Evolutionary conservation across 345 rosid species (phyloP), one percentile per base, ranked within the genome.

Genomic region (Hirschfeldia incana): DNA sequence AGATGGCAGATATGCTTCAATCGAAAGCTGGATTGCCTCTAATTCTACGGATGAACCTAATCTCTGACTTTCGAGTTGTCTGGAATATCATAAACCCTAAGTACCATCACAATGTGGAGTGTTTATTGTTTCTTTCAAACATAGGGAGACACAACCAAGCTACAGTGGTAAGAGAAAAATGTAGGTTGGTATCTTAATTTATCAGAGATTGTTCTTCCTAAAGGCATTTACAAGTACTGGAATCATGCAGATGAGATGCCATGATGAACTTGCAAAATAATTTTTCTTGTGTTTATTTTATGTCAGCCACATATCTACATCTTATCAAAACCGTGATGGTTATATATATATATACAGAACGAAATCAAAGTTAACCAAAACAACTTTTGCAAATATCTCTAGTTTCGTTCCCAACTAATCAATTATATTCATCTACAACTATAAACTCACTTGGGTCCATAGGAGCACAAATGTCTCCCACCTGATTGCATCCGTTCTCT

Each of bases 1-100:
- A 70, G 76, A 92, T 92, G 97, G 76, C 86, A 49, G 97, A 92
- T 83, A 66, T 94, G 89, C 82, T 92, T 27, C 89, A 86, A 12
- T 90, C 95, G 0, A 85, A 85, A n/a, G 82, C 42, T 69, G 97
- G 97, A 5, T 65, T 92, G 86, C 89, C 98, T 1, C 32, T 94
- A 9, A 64, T 74, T 26, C 69, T 94, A 60, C 81, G 86, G 0
- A 32, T 86, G 58, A 84, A 62, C 9, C 33, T 92, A 34, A 72
- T 73, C 33, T 85, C 94, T 0, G 78, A 76, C 60, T 89, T 79
- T 80, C 83, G 85, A 34, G 89, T 94, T 11, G 87, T 92, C 13
- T 86, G 88, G 85, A 73, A 82, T 65, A 70, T 92, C 16, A 81
- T 94, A 62, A 84, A 87, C 12, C 91, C 93, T 7, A 79, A 63